Percentiles rank a stretch among this genome's conserved stretches.
phyloP scores from a whole-genome alignment of 2,329 filamentous ascomycete species.

The Alternaria incomplexa region DNA sequence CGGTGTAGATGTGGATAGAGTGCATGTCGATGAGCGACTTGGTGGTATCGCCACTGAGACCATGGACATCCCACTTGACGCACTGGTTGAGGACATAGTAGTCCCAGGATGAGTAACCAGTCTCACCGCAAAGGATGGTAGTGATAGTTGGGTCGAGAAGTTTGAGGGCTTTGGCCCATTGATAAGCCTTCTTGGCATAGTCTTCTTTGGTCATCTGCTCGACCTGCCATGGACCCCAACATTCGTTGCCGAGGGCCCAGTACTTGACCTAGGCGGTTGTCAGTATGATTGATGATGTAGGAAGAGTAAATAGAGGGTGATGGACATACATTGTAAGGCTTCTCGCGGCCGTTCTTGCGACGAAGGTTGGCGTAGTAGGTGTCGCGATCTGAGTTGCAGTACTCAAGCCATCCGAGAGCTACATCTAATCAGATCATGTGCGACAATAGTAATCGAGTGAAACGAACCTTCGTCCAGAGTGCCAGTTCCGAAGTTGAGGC shows the following conservation, averaged over 20 bases:
- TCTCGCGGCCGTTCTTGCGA: conserved; percentile 73
- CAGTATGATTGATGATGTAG: background rate
- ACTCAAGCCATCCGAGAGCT: conserved; percentile 80
- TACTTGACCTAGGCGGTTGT: conserved; percentile 65
- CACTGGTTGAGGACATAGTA: conserved; percentile 74
- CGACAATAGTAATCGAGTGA: too few relatives aligned
- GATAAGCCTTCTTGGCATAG: conserved; percentile 71
- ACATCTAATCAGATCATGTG: conserved; percentile 19
- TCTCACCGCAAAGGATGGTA: conserved; percentile 77
- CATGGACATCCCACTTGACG: conserved; percentile 59
- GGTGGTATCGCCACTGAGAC: conserved; percentile 55
- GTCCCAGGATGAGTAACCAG: conserved; percentile 74
- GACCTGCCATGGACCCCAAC: conserved; percentile 50
- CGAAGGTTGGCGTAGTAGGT: conserved; percentile 84
- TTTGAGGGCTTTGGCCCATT: conserved; percentile 75
- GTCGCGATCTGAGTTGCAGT: conserved; percentile 79
- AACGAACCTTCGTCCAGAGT: conserved; percentile 59
- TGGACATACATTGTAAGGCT: conserved; percentile 71
- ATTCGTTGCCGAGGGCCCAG: conserved; percentile 83
- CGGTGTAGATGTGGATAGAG: conserved; percentile 80
- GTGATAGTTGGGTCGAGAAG: conserved; percentile 72
- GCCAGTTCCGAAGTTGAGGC: conserved; percentile 80
- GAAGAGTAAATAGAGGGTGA: too few relatives aligned
- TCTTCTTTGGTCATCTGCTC: conserved; percentile 72
- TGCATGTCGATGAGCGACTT: conserved; percentile 74